phyloP scores from a whole-genome alignment of 2,329 filamentous ascomycete species.

The Ascochyta clinopodiicola region DNA sequence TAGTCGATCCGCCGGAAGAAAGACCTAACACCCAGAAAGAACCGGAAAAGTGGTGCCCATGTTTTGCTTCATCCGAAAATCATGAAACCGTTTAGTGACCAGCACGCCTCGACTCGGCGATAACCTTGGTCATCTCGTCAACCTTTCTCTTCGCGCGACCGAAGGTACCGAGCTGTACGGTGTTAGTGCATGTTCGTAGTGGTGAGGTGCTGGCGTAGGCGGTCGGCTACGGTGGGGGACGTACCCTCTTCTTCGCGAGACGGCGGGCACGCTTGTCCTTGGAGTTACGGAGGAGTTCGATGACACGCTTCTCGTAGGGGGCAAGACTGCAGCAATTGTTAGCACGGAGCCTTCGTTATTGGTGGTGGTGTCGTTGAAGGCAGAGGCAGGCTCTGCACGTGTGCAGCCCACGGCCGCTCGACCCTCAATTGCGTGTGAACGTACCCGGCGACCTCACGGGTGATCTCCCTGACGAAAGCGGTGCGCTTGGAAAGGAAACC shows the following conservation, averaged over 20 bases:
- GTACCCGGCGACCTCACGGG: conserved; percentile 97
- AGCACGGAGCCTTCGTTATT: conserved; percentile 3
- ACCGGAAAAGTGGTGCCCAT: conserved; percentile 43
- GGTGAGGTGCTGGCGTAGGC: neutral
- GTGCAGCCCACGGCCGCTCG: conserved; percentile 21
- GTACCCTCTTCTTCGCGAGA: conserved; percentile 98
- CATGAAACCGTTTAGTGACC: conserved; percentile 63
- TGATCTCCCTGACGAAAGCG: conserved; percentile 93
- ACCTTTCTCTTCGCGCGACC: conserved; percentile 99
- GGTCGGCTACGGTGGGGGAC: conserved; percentile 47
- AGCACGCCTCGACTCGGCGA: conserved; percentile 88
- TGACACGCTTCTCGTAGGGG: conserved; percentile 89
- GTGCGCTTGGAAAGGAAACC: conserved; percentile 97
- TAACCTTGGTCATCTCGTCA: conserved; percentile 97
- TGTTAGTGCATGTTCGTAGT: conserved; percentile 35
- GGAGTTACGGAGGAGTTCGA: conserved; percentile 98
- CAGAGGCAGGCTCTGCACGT: conserved; percentile 50
- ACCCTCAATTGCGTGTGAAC: conserved; percentile 46
- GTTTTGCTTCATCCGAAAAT: conserved; percentile 32
- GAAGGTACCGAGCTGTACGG: conserved; percentile 87
- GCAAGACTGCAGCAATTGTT: conserved; percentile 29
- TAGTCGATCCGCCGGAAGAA: conserved; percentile 41
- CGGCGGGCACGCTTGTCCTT: conserved; percentile 99
- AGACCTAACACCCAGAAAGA: conserved; percentile 47
- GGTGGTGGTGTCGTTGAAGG: neutral